phyloP scores from a whole-genome alignment of 2,329 filamentous ascomycete species.

The Trichoderma koningii region DNA sequence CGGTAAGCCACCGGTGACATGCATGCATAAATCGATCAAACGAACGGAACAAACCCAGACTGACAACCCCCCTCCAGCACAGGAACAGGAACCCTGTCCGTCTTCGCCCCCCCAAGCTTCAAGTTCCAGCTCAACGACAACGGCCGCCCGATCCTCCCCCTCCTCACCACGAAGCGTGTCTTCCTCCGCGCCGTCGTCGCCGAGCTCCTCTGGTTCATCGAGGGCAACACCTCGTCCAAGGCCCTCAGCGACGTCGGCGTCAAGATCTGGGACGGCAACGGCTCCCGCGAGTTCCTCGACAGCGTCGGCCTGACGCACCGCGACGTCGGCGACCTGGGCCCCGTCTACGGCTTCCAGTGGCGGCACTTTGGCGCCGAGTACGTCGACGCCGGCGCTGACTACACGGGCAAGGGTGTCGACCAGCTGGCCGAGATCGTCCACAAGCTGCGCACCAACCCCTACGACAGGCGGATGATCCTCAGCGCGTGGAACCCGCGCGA shows the following conservation, averaged over 20 bases:
- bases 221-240: slow-evolving; percentile 77
- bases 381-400: slow-evolving; percentile 75
- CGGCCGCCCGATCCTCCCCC: slow-evolving; percentile 71
- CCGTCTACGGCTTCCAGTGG: slow-evolving; percentile 99
- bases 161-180: slow-evolving; percentile 96
- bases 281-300: slow-evolving; percentile 87
- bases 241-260: slow-evolving; percentile 77
- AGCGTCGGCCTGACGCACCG: slow-evolving; percentile 78
- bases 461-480: slow-evolving; percentile 86
- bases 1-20: slow-evolving; percentile 52
- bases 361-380: slow-evolving; percentile 96
- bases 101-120: slow-evolving; percentile 84
- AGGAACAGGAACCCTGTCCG: slow-evolving; percentile 85
- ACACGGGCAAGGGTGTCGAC: slow-evolving; percentile 85
- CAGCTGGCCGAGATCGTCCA: slow-evolving; percentile 88
- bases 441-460: slow-evolving; percentile 80
- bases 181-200: slow-evolving; percentile 87
- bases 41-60: too few relatives aligned
- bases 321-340: slow-evolving; percentile 82
- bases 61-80: slow-evolving; percentile 57
- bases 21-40: neutral
- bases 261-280: slow-evolving; percentile 99
- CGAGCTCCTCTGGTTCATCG: slow-evolving; percentile 95
- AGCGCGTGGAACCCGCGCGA: slow-evolving; percentile 93
- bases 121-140: slow-evolving; percentile 78